phyloP scores from a whole-genome alignment of 2,329 filamentous ascomycete genomes.

The Penicillium thymicola region DNA sequence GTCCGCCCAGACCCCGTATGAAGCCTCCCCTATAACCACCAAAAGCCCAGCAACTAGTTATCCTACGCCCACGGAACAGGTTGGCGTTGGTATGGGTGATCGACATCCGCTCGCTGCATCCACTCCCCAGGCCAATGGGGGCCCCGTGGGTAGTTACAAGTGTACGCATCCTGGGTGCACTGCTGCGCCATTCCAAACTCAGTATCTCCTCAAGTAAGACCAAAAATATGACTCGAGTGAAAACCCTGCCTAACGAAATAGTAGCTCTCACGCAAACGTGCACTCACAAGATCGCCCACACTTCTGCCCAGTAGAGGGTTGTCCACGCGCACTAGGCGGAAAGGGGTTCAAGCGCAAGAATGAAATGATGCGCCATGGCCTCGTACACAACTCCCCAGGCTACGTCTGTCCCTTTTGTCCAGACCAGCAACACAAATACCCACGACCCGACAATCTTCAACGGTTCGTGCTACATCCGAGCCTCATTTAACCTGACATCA shows the following conservation, averaged over 20 bases:
- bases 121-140: constrained; percentile 24
- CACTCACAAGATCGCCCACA: constrained; percentile 62
- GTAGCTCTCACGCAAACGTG: constrained; percentile 55
- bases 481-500: not conserved
- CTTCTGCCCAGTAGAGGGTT: constrained; percentile 59
- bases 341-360: constrained; percentile 68
- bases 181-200: constrained; percentile 60
- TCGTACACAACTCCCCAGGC: constrained; percentile 90
- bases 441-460: constrained; percentile 91
- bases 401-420: constrained; percentile 97
- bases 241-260: constrained; percentile 3
- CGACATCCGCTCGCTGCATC: constrained; percentile 21
- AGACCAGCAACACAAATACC: constrained; percentile 90
- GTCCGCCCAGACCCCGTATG: constrained; percentile 29
- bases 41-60: constrained; percentile 39
- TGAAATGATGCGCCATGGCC: constrained; percentile 71
- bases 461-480: constrained; percentile 55
- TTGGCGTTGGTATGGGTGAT: constrained; percentile 21
- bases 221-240: not conserved
- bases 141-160: constrained; percentile 42
- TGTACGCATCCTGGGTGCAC: constrained; percentile 57
- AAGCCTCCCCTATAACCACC: constrained; percentile 28
- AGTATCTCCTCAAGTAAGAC: constrained; percentile 62
- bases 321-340: constrained; percentile 58
- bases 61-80: constrained; percentile 41